These are phyloP conservation scores for Scedosporium apiospermum DNA, from an alignment of 2,329 filamentous ascomycete species.

Conservation along the genomic window DNA sequence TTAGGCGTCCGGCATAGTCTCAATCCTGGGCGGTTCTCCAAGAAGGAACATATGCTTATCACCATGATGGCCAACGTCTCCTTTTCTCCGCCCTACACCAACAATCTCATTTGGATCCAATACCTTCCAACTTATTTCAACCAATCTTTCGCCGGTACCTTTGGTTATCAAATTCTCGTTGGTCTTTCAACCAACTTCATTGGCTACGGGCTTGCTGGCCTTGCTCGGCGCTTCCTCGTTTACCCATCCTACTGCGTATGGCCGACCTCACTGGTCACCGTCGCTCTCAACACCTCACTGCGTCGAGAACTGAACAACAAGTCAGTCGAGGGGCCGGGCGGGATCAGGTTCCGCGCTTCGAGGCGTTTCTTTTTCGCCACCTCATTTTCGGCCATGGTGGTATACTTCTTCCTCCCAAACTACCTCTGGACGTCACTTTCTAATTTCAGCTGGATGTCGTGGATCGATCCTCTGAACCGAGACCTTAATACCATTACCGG, in stretches of 20 bases:
- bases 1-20: conserved; percentile 40
- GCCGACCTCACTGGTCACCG: conserved; percentile 41
- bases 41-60: conserved; percentile 48
- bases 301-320: conserved; percentile 28
- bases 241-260: conserved; percentile 43
- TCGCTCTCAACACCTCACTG: conserved; percentile 38
- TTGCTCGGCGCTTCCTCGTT: conserved; percentile 39
- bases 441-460: conserved; percentile 43
- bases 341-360: conserved; percentile 27
- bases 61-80: conserved; percentile 46
- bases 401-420: conserved; percentile 45
- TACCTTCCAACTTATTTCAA: conserved; percentile 39
- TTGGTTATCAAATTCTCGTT: conserved; percentile 40
- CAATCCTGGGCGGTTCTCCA: conserved; percentile 42
- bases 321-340: conserved; percentile 22
- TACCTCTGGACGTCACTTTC: conserved; percentile 38
- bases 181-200: conserved; percentile 43
- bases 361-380: conserved; percentile 37
- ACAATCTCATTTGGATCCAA: conserved; percentile 41
- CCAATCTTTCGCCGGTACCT: conserved; percentile 35
- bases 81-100: conserved; percentile 35
- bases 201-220: conserved; percentile 44
- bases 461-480: conserved; percentile 36
- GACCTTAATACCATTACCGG: conserved; percentile 27
- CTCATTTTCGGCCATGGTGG: conserved; percentile 35